A percentile compares a stretch with the other conserved stretches of the same genome.
Evolutionary conservation across 1,139 yeast genomes (phyloP).

Genomic region (Candida tropicalis): DNA sequence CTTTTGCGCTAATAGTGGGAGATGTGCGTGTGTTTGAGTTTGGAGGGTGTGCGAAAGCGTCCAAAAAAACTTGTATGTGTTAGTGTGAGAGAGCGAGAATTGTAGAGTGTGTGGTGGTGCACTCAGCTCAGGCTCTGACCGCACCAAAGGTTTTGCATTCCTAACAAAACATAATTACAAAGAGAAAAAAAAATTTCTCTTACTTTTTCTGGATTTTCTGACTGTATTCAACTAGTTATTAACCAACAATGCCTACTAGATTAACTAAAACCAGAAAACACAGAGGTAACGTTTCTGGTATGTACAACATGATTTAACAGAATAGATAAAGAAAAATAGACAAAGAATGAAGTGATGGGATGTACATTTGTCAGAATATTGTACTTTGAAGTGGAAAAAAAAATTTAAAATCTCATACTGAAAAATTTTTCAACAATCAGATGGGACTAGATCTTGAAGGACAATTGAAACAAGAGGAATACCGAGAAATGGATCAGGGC

Average conservation of each 20-base stretch:
- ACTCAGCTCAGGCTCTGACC: neutral
- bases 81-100: neutral
- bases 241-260: slow-evolving; percentile 93
- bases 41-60: neutral
- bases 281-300: slow-evolving; percentile 99
- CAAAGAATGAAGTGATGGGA: neutral
- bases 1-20: too few relatives aligned
- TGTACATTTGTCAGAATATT: neutral
- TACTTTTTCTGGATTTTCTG: slow-evolving; percentile 11
- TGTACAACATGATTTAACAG: slow-evolving; percentile 41
- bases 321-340: slow-evolving; percentile 7
- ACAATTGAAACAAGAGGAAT: too few relatives aligned
- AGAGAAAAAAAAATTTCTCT: slow-evolving; percentile 11
- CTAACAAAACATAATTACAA: slow-evolving; percentile 9
- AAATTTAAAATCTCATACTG: too few relatives aligned
- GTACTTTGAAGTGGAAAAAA: neutral
- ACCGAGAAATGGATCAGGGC: too few relatives aligned
- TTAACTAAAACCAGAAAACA: slow-evolving; percentile 99
- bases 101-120: neutral
- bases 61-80: too few relatives aligned
- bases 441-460: too few relatives aligned
- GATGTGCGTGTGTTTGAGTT: neutral
- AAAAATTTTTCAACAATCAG: too few relatives aligned
- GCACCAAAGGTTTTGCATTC: slow-evolving; percentile 1
- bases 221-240: slow-evolving; percentile 7